Evolutionary conservation across 805 yeast genomes (phyloP).

Genomic region (Candida krabiensis): DNA sequence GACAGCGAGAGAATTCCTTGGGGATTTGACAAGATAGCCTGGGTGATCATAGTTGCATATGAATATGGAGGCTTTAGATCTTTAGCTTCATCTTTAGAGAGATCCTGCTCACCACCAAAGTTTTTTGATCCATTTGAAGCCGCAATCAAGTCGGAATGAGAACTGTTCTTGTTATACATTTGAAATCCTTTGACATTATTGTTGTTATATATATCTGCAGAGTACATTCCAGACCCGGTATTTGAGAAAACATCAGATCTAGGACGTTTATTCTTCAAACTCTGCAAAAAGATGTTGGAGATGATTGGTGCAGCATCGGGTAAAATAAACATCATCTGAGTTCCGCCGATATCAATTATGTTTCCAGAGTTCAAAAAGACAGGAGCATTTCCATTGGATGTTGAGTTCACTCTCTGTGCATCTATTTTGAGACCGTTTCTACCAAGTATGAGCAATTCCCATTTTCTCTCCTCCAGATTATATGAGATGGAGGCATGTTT

Average conservation of each 20-base stretch:
- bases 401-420: slow-evolving; percentile 49
- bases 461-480: slow-evolving; percentile 68
- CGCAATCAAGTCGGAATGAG: slow-evolving; percentile 10
- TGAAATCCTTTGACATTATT: slow-evolving; percentile 48
- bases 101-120: slow-evolving; percentile 44
- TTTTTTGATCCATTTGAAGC: slow-evolving; percentile 12
- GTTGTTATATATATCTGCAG: slow-evolving; percentile 18
- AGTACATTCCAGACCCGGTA: slow-evolving; percentile 12
- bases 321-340: slow-evolving; percentile 97
- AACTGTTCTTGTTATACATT: slow-evolving; percentile 46
- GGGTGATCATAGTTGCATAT: slow-evolving; percentile 98
- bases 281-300: slow-evolving; percentile 45
- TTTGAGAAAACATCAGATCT: slow-evolving; percentile 17
- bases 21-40: slow-evolving; percentile 84
- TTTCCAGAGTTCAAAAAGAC: slow-evolving; percentile 81
- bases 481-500: slow-evolving; percentile 84
- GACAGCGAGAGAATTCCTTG: slow-evolving; percentile 88
- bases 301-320: slow-evolving; percentile 85
- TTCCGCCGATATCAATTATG: slow-evolving; percentile 90
- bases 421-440: slow-evolving; percentile 94
- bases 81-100: slow-evolving; percentile 86
- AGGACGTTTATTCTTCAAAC: slow-evolving; percentile 32
- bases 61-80: slow-evolving; percentile 96
- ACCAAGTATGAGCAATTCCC: slow-evolving; percentile 86
- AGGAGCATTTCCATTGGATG: slow-evolving; percentile 37